Base-by-base conservation (phyloP, 306 rosid genomes). In the apple (Malus domestica) region DNA sequence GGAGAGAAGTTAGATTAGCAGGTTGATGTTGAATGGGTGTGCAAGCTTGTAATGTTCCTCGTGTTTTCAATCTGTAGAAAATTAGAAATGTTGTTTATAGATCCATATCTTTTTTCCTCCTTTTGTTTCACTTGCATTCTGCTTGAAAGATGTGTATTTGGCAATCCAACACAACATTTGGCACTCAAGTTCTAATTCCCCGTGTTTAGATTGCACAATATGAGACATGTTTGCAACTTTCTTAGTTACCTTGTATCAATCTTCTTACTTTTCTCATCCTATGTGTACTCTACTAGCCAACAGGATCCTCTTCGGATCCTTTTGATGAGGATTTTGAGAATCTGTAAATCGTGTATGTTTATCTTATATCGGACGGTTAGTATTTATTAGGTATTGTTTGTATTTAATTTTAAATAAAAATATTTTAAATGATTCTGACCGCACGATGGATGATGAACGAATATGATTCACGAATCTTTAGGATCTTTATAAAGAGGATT, bases 281-380 rank as follows among this genome's bases (percentile, higher is more conserved):
- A 33, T 5, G 40, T 6, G 40, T 35, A 6, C 40, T 35, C 8
- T 35, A 6, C 40, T 35, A 35, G 40, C 8, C 2, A 35, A 35
- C 40, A 35, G 8, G 40, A 35, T 33, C 38, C 38, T 33, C 1
- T 1, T 5, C 8, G 7, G 38, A 33, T 35, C 0, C 2, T 35
- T 35, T 35, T 35, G 8, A 0, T 6, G 2, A 35, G 2, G 40
- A 35, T 35, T 6, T 0, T 6, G 1, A 35, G 2, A 6, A 35
- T 35, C 0, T 35, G 8, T 35, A 35, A 35, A 35, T 35, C 0
- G 8, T 35, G 8, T 35, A 0, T 35, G 1, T 35, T 35, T 35
- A 35, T 35, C 0, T 0, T 35, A 35, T 35, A 35, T 35, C 0
- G 8, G 1, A 4, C 0, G 0, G 0, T 35, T 6, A 0, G 40